Evolutionary conservation across 441 rosid genomes (phyloP), one percentile per base, ranked within the genome.

Genomic region (Biscutella laevigata): DNA sequence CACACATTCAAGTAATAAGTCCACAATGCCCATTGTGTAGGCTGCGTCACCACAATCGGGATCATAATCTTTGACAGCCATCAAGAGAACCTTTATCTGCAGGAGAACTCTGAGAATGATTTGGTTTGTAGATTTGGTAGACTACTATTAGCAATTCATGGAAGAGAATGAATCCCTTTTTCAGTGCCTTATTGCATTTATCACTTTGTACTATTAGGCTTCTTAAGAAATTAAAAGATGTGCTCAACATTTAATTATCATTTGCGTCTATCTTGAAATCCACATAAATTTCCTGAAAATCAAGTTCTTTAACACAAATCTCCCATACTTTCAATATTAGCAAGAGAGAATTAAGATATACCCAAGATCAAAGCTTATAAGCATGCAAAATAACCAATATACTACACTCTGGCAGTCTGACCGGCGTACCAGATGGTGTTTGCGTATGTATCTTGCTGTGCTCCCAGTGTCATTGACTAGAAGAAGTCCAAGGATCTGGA

Each of bases 11-110:
- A 94, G 99, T 81, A 94, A 74, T 74, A 94, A 77, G 71, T 94
- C 99, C 75, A 94, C 99, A 56, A 94, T 82, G 69, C 98, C 87
- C 94, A 90, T 86, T 19, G 97, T 91, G 76, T 95, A 91, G 53
- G 97, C 88, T 57, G 99, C 56, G 72, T 95, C 99, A 57, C 98
- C 97, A 68, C 77, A 78, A 37, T 73, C 82, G 36, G 96, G 91
- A 77, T 86, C 76, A 71, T 88, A 95, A 82, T 81, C 96, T 75
- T 95, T 95, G 58, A 91, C 86, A 53, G 98, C 95, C 91, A 77
- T 82, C 74, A 94, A 64, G 52, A 94, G 95, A 69, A 85, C 87
- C 78, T 69, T 88, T 59, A 94, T 82, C 99, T 94, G 96, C 94
- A 79, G 12, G 49, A 48, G 33, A n/a, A 58, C 60, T 74, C 57